Percentiles rank a stretch among this genome's conserved stretches.
phyloP scores from a whole-genome alignment of 2,329 filamentous ascomycete genomes.

The Hypoxylon sp. region DNA sequence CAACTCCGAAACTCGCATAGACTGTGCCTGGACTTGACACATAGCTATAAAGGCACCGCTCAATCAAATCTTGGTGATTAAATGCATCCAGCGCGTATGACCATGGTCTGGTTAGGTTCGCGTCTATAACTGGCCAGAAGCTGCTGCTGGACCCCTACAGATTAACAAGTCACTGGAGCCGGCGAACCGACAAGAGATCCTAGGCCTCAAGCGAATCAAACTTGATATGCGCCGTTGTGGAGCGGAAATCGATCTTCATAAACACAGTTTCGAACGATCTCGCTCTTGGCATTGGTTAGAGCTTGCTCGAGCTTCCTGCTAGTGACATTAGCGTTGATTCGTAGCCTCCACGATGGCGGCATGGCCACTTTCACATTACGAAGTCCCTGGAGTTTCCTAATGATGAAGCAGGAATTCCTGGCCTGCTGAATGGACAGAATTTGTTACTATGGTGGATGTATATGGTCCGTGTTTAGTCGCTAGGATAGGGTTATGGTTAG shows the following conservation, averaged over 20 bases:
- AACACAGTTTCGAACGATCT: constrained; percentile 46
- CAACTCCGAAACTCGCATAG: constrained; percentile 36
- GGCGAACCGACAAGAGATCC: constrained; percentile 30
- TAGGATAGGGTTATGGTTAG: constrained; percentile 29
- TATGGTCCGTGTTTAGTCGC: constrained; percentile 18
- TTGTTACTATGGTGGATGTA: constrained; percentile 15
- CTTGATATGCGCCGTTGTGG: constrained; percentile 30
- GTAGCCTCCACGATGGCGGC: constrained; percentile 39
- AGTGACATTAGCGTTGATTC: constrained; percentile 41
- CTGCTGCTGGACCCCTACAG: constrained; percentile 33
- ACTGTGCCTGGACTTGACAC: constrained; percentile 28
- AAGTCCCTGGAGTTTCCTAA: constrained; percentile 26
- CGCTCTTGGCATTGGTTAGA: constrained; percentile 43
- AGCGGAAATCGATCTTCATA: constrained; percentile 45
- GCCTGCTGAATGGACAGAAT: constrained; percentile 25
- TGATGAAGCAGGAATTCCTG: constrained; percentile 30
- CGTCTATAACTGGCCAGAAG: constrained; percentile 33
- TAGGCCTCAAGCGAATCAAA: constrained; percentile 35
- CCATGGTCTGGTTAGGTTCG: constrained; percentile 24
- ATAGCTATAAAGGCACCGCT: constrained; percentile 29
- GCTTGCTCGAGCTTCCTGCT: constrained; percentile 31
- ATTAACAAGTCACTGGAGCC: constrained; percentile 30
- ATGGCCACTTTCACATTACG: constrained; percentile 27
- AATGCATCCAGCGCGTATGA: constrained; percentile 37
- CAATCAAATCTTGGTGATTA: constrained; percentile 32